Evolutionary conservation across 2,329 filamentous ascomycete species (phyloP).

Genomic region (Pseudogymnoascus verrucosus): DNA sequence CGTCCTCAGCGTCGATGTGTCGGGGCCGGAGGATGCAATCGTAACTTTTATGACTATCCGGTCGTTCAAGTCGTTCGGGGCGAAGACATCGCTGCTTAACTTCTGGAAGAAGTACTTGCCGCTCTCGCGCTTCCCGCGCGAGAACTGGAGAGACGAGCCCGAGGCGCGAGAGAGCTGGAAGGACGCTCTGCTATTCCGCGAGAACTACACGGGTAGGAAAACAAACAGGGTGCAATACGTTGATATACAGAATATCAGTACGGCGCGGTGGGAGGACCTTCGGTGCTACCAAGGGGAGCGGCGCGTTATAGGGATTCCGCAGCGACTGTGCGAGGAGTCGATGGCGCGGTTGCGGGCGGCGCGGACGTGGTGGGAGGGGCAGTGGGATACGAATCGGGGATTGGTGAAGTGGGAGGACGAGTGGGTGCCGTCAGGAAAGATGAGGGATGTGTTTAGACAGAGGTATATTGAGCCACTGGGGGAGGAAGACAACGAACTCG

Average conservation of each 20-base stretch:
- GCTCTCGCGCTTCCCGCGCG: not conserved
- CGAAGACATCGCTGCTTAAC: not conserved
- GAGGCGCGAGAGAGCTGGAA: not conserved
- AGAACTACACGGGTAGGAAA: not conserved
- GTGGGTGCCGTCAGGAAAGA: not conserved
- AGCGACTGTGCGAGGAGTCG: not conserved
- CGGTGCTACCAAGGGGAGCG: not conserved
- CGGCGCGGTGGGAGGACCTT: not conserved
- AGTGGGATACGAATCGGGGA: not conserved
- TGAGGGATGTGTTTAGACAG: not conserved
- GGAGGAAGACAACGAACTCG: not conserved
- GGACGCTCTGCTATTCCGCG: not conserved
- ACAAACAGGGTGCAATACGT: not conserved
- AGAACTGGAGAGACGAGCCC: not conserved
- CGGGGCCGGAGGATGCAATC: not conserved
- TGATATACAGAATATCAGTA: not conserved
- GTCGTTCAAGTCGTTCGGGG: not conserved
- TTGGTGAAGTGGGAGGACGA: not conserved
- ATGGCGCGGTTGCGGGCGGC: not conserved
- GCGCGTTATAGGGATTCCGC: not conserved
- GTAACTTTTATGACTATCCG: not conserved
- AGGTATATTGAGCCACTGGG: not conserved
- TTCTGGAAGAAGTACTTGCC: not conserved
- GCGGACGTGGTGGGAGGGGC: not conserved
- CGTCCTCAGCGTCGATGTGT: not conserved